phyloP scores from a whole-genome alignment of 2,329 filamentous ascomycete genomes.

The Rhinocladiella similis region DNA sequence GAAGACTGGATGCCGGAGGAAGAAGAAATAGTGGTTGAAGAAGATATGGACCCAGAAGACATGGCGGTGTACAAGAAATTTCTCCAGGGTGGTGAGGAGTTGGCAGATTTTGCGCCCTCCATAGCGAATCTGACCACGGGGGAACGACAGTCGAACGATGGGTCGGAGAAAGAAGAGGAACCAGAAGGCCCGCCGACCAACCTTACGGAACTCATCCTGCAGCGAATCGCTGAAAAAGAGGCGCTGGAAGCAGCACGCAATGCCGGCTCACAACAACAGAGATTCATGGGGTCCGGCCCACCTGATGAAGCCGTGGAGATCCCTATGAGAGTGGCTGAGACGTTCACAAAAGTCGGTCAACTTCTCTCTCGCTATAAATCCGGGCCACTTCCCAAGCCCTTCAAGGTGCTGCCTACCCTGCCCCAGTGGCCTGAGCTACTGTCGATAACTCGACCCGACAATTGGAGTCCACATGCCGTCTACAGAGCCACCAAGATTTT shows the following conservation, averaged over 20 bases:
- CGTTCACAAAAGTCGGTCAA: slow-evolving; percentile 70
- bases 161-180: slow-evolving; percentile 41
- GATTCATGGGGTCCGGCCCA: slow-evolving; percentile 52
- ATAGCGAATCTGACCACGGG: slow-evolving; percentile 35
- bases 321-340: slow-evolving; percentile 87
- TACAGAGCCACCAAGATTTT: slow-evolving; percentile 93
- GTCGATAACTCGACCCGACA: slow-evolving; percentile 76
- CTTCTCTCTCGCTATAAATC: slow-evolving; percentile 92
- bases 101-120: slow-evolving; percentile 26
- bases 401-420: slow-evolving; percentile 92
- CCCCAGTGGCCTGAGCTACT: slow-evolving; percentile 91
- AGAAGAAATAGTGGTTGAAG: slow-evolving; percentile 57
- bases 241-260: slow-evolving; percentile 51
- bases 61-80: slow-evolving; percentile 90
- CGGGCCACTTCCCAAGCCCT: slow-evolving; percentile 94
- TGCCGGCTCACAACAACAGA: slow-evolving; percentile 33
- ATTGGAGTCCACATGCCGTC: slow-evolving; percentile 75
- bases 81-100: slow-evolving; percentile 65
- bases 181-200: slow-evolving; percentile 66
- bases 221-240: slow-evolving; percentile 92
- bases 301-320: slow-evolving; percentile 72
- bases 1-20: slow-evolving; percentile 63
- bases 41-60: slow-evolving; percentile 86
- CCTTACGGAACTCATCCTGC: slow-evolving; percentile 86
- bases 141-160: slow-evolving; percentile 22